Percentiles rank a stretch among this genome's conserved stretches.
Conservation (phyloP, 140 eudicot genomes). For the Erigeron philadelphicus region DNA sequence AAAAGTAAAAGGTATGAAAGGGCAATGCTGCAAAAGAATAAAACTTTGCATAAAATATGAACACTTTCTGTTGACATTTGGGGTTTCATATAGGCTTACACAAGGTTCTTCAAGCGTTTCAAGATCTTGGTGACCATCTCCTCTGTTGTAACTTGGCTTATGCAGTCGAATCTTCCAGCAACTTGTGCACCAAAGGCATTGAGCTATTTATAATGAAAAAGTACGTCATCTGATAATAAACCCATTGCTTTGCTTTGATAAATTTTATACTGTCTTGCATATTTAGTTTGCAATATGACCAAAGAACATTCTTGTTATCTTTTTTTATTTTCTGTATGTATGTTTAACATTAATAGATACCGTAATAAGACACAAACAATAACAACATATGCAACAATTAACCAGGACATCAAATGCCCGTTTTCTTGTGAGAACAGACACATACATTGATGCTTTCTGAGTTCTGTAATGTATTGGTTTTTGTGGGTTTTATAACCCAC, state of each 20-base stretch:
- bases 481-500: neutral
- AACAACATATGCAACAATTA: neutral
- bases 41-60: constrained; percentile 13
- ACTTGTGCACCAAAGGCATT: constrained; percentile 80
- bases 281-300: constrained; percentile 16
- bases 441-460: constrained; percentile 8
- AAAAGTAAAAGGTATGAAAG: neutral
- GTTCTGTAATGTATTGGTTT: constrained; percentile 3
- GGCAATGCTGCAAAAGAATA: neutral
- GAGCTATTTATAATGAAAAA: constrained; percentile 43
- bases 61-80: constrained; percentile 4
- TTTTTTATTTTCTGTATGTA: neutral
- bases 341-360: neutral
- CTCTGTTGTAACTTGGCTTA: constrained; percentile 69
- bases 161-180: constrained; percentile 47
- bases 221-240: constrained; percentile 1
- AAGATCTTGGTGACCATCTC: constrained; percentile 54
- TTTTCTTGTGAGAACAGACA: constrained; percentile 13
- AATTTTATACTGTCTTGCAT: constrained; percentile 17
- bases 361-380: constrained; percentile 1
- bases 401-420: constrained; percentile 22
- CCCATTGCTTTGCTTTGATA: constrained; percentile 8
- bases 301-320: neutral
- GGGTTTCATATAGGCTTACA: constrained; percentile 45
- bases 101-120: constrained; percentile 74